Conservation (phyloP, 202 grass and related monocot genomes). For the Saccharum hybrid region DNA sequence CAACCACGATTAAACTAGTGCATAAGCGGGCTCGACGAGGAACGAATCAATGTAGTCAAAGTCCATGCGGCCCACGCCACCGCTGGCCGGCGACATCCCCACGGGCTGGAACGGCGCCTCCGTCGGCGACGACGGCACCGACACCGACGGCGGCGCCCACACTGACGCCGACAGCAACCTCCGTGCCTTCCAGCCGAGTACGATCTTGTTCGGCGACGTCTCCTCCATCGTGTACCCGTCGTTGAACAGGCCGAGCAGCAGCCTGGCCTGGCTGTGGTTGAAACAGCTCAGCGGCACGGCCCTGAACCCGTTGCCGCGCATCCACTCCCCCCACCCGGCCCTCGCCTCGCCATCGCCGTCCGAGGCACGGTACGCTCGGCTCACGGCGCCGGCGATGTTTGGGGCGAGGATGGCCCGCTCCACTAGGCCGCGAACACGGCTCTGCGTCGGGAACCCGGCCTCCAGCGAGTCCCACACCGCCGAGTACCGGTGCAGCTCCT, state of each 20-base stretch:
- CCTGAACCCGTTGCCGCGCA: constrained; percentile 55
- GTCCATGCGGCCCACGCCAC: constrained; percentile 41
- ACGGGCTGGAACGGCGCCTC: constrained; percentile 45
- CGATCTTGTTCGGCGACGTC: constrained; percentile 63
- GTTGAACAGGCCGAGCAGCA: constrained; percentile 71
- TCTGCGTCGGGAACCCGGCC: constrained; percentile 71
- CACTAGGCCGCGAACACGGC: constrained; percentile 56
- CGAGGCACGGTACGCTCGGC: constrained; percentile 55
- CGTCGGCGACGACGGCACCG: constrained; percentile 33
- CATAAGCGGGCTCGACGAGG: constrained; percentile 58
- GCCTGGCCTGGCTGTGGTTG: constrained; percentile 76
- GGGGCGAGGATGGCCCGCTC: constrained; percentile 70
- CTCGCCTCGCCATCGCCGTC: constrained; percentile 34
- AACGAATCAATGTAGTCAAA: constrained; percentile 54
- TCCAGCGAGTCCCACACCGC: constrained; percentile 82
- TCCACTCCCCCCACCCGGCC: constrained; percentile 65
- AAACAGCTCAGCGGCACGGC: constrained; percentile 63
- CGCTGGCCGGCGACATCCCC: constrained; percentile 33
- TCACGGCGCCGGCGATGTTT: constrained; percentile 66
- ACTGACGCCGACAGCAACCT: constrained; percentile 65
- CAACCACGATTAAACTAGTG: constrained; percentile 35
- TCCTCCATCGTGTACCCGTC: constrained; percentile 71
- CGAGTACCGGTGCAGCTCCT: constrained; percentile 70
- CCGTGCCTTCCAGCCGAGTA: constrained; percentile 63
- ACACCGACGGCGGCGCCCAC: constrained; percentile 54